Base-by-base conservation (phyloP, 176 grass and related monocot species). In the Thalia dealbata region DNA sequence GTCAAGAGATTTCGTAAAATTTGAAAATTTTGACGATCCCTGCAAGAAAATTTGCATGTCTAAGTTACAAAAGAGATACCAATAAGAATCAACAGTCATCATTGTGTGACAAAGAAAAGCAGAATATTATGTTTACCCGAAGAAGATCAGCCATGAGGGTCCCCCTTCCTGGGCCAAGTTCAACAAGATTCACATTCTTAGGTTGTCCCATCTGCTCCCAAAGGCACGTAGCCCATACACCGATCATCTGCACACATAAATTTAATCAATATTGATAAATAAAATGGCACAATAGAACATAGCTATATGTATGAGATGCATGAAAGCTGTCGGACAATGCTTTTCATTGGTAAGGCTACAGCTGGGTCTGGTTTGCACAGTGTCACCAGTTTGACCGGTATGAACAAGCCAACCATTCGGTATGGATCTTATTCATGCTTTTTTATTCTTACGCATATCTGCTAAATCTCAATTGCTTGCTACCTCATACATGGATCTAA, bases 131-230 rank as follows among this genome's bases (percentile, higher is more conserved):
- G 15, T 29, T 79, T 76, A 97, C 95, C 76, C 81, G 81, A 19
- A 97, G 87, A 75, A 97, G 82, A 86, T 97, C 95, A 32, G 81
- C 86, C 79, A 92, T 83, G 54, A 92, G 87, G 18, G 95, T 97
- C 76, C 90, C 95, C 30, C 95, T 80, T 27, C 90, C 95, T 61
- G 85, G 95, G 60, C 90, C 95, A 76, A 97, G 95, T 81, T 97
- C 95, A 35, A 92, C 83, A 72, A 97, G 76, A 82, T 97, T 97
- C 42, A 97, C 87, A 60, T 82, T 88, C 48, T 80, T 76, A 30
- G 95, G 90, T 65, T 79, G 74, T 21, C 85, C 95, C 87, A 97
- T 91, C 86, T 97, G 89, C 78, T 97, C 85, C 90, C 90, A 97
- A 18, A 97, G 83, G 77, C 85, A 92, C 89, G 92, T 86, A 8